phyloP scores from a whole-genome alignment of 1,284 basidiomycete genomes.

The Cutaneotrichosporon cutaneum region DNA sequence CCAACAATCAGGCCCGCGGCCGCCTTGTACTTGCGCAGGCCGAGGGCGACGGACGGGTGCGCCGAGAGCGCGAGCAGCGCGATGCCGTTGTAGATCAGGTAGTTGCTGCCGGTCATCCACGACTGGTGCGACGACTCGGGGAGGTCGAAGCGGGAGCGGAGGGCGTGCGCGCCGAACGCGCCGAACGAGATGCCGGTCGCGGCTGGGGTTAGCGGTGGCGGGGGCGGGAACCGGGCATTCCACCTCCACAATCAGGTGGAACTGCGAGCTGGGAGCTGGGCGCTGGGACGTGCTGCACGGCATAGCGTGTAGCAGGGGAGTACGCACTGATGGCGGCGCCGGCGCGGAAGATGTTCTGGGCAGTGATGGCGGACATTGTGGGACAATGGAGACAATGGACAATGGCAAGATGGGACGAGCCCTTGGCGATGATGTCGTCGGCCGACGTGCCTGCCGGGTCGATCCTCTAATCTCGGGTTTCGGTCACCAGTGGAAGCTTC shows the following conservation, averaged over 20 bases:
- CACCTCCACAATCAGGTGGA: not conserved
- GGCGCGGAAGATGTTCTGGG: constrained; percentile 29
- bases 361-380: constrained; percentile 3
- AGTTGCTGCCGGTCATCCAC: constrained; percentile 47
- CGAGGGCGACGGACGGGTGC: constrained; percentile 64
- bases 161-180: constrained; percentile 52
- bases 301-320: not conserved
- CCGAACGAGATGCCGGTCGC: constrained; percentile 49
- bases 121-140: constrained; percentile 38
- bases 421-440: not conserved
- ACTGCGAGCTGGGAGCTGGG: no score
- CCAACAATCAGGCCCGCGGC: constrained; percentile 68
- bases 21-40: constrained; percentile 57
- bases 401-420: not conserved
- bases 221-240: not conserved
- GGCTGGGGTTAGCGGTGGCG: constrained; percentile 33
- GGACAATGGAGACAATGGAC: not conserved
- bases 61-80: constrained; percentile 68
- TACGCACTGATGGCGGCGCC: constrained; percentile 43
- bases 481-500: not conserved
- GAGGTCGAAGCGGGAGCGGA: constrained; percentile 40
- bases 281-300: not conserved
- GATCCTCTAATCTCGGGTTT: not conserved
- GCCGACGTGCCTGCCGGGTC: not conserved
- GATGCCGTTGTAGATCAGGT: constrained; percentile 69